phyloP scores from a whole-genome alignment of 1,284 basidiomycete genomes.

The Cryptococcus sp. region DNA sequence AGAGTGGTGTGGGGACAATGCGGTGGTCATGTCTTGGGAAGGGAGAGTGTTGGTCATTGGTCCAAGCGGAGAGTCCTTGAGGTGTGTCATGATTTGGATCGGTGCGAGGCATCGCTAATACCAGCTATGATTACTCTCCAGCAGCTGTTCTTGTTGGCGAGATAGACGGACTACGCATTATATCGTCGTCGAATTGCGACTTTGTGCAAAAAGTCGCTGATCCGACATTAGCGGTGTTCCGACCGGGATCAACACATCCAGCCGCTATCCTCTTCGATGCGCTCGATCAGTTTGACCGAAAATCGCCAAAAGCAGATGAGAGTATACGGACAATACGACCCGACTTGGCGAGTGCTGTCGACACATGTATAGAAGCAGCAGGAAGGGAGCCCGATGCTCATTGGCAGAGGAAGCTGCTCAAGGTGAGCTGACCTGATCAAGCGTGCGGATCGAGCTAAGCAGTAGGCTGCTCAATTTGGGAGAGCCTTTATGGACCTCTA shows the following conservation, averaged over 20 bases:
- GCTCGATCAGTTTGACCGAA: conserved; percentile 75
- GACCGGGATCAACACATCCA: conserved; percentile 85
- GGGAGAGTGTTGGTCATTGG: conserved; percentile 78
- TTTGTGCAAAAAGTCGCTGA: conserved; percentile 86
- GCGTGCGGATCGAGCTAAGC: background rate
- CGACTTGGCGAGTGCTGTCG: conserved; percentile 80
- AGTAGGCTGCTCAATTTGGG: conserved; percentile 88
- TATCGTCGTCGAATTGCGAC: conserved; percentile 74
- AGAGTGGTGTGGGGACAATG: conserved; percentile 96
- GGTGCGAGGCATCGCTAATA: background rate
- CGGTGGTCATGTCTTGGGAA: conserved; percentile 76
- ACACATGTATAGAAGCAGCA: conserved; percentile 89
- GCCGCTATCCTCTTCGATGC: conserved; percentile 90
- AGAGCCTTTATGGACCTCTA: conserved; percentile 87
- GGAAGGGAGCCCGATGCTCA: conserved; percentile 82
- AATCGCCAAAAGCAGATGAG: conserved; percentile 87
- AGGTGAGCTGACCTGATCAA: conserved; percentile 52
- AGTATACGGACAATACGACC: conserved; percentile 80
- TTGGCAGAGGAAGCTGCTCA: conserved; percentile 83
- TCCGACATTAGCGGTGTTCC: conserved; percentile 74
- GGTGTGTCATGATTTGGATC: conserved; percentile 52
- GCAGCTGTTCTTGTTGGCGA: conserved; percentile 75
- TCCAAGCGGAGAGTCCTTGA: conserved; percentile 80
- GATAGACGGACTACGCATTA: conserved; percentile 76
- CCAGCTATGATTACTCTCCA: conserved; percentile 73